Evolutionary conservation across 2,329 filamentous ascomycete genomes (phyloP).

Genomic region (Xylaria sp.): DNA sequence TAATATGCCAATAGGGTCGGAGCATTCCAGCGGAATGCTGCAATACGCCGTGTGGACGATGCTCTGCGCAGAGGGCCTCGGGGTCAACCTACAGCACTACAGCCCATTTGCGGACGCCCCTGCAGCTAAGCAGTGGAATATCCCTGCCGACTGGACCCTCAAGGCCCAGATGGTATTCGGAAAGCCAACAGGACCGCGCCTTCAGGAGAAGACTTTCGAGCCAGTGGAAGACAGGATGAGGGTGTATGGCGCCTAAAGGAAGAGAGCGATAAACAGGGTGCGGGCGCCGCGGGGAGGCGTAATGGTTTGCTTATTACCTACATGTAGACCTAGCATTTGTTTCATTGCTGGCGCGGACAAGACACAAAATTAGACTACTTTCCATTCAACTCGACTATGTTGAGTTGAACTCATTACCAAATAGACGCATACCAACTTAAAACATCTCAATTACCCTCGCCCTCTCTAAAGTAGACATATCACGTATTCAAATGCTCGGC

Average conservation of each 20-base stretch:
- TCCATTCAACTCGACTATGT: not conserved
- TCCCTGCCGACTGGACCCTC: slow-evolving; percentile 30
- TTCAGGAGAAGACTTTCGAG: slow-evolving; percentile 17
- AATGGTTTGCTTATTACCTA: not conserved
- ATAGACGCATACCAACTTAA: slow-evolving; percentile 1
- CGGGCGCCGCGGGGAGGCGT: not conserved
- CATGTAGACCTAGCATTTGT: not conserved
- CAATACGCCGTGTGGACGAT: slow-evolving; percentile 33
- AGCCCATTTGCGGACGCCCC: slow-evolving; percentile 27
- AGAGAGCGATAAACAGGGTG: not conserved
- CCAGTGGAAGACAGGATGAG: slow-evolving; percentile 27
- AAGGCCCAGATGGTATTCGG: slow-evolving; percentile 36
- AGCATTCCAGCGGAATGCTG: slow-evolving; percentile 31
- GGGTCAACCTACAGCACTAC: slow-evolving; percentile 30
- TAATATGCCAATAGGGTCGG: slow-evolving; percentile 21
- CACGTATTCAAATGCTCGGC: not conserved
- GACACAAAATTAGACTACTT: not conserved
- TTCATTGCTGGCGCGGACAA: not conserved
- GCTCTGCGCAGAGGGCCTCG: slow-evolving; percentile 31
- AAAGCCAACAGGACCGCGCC: slow-evolving; percentile 23
- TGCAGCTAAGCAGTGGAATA: slow-evolving; percentile 28
- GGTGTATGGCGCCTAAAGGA: slow-evolving; percentile 19
- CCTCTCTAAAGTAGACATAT: not conserved
- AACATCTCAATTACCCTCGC: too few species aligned
- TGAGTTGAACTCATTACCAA: not conserved